Conservation (phyloP, 768 basidiomycete species). For the Russula griseocarnosa region DNA sequence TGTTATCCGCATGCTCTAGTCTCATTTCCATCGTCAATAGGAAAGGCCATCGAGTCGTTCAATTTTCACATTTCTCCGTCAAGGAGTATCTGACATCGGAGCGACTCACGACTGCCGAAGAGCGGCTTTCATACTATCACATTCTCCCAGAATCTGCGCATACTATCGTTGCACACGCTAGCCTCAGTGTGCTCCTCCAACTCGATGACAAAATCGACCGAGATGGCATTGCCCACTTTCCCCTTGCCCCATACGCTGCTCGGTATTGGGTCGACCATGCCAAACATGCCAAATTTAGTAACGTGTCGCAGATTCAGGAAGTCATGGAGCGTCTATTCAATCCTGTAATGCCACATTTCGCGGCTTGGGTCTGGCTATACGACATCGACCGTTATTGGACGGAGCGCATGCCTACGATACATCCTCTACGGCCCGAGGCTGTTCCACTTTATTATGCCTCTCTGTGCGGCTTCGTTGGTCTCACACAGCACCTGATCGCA, state of each 20-base stretch:
- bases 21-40: background rate
- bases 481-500: background rate
- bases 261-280: slow-evolving; percentile 13
- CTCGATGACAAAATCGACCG: background rate
- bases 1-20: slow-evolving; percentile 3
- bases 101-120: background rate
- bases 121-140: slow-evolving; percentile 4
- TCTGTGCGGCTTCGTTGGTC: slow-evolving; percentile 4
- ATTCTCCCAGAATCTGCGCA: slow-evolving; percentile 1
- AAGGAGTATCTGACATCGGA: slow-evolving; percentile 15
- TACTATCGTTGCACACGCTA: background rate
- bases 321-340: slow-evolving; percentile 3
- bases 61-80: slow-evolving; percentile 19
- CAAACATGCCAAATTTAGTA: background rate
- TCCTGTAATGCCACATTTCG: background rate
- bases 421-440: background rate
- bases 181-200: slow-evolving; percentile 4
- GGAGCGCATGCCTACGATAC: background rate
- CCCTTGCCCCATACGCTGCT: background rate
- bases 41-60: background rate
- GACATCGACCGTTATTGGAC: slow-evolving; percentile 1
- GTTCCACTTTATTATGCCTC: slow-evolving; percentile 6
- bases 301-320: background rate
- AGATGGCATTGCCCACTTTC: background rate
- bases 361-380: slow-evolving; percentile 5